A percentile compares a stretch with the other conserved stretches of the same genome.
phyloP scores from a whole-genome alignment of 805 yeast genomes.

The Lachancea sp. region DNA sequence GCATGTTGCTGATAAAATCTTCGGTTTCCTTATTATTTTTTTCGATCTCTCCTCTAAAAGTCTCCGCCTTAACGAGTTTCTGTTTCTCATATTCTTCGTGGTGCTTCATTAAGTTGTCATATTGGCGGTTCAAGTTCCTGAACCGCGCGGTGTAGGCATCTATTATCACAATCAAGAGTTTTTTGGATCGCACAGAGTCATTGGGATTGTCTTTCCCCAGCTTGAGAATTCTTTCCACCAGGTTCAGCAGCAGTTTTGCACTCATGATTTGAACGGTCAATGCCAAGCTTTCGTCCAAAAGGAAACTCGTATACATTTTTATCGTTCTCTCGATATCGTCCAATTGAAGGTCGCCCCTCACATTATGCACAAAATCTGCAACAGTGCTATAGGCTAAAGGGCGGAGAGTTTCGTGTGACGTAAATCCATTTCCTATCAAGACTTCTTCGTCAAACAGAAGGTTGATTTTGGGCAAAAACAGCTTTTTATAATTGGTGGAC shows the following conservation, averaged over 20 bases:
- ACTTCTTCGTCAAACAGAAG: slow-evolving; percentile 80
- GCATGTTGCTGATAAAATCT: slow-evolving; percentile 29
- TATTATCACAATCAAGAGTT: slow-evolving; percentile 76
- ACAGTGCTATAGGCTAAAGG: slow-evolving; percentile 93
- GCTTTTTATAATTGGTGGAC: slow-evolving; percentile 76
- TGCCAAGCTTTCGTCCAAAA: slow-evolving; percentile 77
- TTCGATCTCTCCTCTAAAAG: slow-evolving; percentile 33
- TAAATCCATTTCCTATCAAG: slow-evolving; percentile 85
- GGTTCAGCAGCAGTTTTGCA: slow-evolving; percentile 78
- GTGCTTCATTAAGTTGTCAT: slow-evolving; percentile 54
- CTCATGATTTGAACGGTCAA: slow-evolving; percentile 94
- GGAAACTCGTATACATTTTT: slow-evolving; percentile 66
- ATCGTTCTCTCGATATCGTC: slow-evolving; percentile 86
- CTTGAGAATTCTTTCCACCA: slow-evolving; percentile 82
- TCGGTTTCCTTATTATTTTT: slow-evolving; percentile 36
- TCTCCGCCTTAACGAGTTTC: slow-evolving; percentile 38
- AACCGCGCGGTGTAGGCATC: slow-evolving; percentile 85
- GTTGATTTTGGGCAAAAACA: slow-evolving; percentile 82
- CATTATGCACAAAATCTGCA: slow-evolving; percentile 92
- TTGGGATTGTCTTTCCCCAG: slow-evolving; percentile 57
- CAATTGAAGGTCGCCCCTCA: slow-evolving; percentile 73
- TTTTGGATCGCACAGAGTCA: slow-evolving; percentile 55
- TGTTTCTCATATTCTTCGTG: slow-evolving; percentile 49
- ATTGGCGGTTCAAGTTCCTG: slow-evolving; percentile 64
- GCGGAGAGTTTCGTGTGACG: slow-evolving; percentile 81